phyloP scores from a whole-genome alignment of 139 green algal species.

The Mychonastes homosphaera region DNA sequence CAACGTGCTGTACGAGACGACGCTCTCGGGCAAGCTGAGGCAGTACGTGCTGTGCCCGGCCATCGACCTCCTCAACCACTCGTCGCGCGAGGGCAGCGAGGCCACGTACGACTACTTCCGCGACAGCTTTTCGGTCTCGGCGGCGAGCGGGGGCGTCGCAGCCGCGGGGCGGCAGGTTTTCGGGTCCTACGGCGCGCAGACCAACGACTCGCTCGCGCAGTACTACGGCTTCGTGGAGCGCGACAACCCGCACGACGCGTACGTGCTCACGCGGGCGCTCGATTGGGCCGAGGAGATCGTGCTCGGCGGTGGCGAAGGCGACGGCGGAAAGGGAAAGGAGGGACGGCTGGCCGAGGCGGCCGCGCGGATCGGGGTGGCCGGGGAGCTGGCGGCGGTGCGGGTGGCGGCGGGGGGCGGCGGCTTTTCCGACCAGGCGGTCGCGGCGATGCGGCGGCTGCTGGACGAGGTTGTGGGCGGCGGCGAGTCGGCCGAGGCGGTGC shows the following conservation, averaged over 20 bases:
- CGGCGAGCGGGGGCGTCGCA: constrained; percentile 20
- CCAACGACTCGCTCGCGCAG: constrained; percentile 42
- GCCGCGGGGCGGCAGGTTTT: constrained; percentile 37
- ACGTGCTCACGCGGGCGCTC: constrained; percentile 30
- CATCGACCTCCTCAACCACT: constrained; percentile 53
- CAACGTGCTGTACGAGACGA: constrained; percentile 50
- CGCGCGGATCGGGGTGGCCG: constrained; percentile 17
- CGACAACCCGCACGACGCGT: constrained; percentile 37
- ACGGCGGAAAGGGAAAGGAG: not conserved
- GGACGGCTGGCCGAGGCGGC: constrained; percentile 13
- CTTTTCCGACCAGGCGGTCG: not conserved
- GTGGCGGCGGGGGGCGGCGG: constrained; percentile 14
- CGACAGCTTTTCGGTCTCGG: constrained; percentile 35
- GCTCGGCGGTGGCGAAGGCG: not conserved
- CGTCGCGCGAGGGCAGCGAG: constrained; percentile 24
- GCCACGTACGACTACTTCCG: constrained; percentile 50
- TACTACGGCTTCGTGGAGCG: constrained; percentile 39
- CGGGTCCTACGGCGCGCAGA: constrained; percentile 47
- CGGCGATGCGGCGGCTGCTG: not conserved
- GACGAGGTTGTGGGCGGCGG: not conserved
- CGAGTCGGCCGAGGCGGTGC: not conserved
- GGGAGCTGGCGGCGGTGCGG: constrained; percentile 24
- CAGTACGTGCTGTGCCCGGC: constrained; percentile 51
- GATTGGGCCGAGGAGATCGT: constrained; percentile 20
- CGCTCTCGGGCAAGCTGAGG: constrained; percentile 30